Evolutionary conservation across 768 basidiomycete species (phyloP).

Genomic region (Leccinellum rugosiceps): DNA sequence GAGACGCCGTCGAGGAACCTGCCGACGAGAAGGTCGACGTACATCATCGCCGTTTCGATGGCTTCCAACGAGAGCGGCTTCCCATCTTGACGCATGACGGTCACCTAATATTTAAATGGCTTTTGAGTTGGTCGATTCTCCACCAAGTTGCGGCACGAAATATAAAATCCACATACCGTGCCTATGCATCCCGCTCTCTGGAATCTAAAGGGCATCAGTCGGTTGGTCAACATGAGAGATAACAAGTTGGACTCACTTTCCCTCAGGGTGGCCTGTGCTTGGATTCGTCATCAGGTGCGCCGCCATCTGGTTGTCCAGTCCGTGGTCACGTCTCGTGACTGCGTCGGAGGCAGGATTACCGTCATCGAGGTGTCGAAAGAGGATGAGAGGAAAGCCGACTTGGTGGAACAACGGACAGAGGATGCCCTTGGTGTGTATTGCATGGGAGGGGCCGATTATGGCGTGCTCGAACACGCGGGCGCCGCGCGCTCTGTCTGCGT

Average conservation of each 20-base stretch:
- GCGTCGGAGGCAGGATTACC: constrained; percentile 8
- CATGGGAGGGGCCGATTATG: constrained; percentile 21
- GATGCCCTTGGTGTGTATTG: constrained; percentile 25
- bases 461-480: constrained; percentile 20
- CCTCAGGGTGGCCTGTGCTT: constrained; percentile 23
- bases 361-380: constrained; percentile 24
- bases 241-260: constrained; percentile 8
- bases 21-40: constrained; percentile 30
- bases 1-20: constrained; percentile 24
- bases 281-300: constrained; percentile 31
- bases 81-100: constrained; percentile 25
- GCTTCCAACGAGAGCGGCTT: constrained; percentile 24
- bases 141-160: no score
- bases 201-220: constrained; percentile 15
- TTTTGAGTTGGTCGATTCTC: neutral
- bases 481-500: constrained; percentile 23
- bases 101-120: constrained; percentile 15
- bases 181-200: constrained; percentile 24
- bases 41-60: constrained; percentile 31
- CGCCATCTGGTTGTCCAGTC: constrained; percentile 30
- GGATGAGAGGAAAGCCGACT: constrained; percentile 29
- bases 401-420: constrained; percentile 25
- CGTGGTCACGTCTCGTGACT: constrained; percentile 18
- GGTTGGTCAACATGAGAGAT: neutral
- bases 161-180: constrained; percentile 14